Base-by-base conservation (phyloP, 768 basidiomycete genomes). In the Lactarius indigo region DNA sequence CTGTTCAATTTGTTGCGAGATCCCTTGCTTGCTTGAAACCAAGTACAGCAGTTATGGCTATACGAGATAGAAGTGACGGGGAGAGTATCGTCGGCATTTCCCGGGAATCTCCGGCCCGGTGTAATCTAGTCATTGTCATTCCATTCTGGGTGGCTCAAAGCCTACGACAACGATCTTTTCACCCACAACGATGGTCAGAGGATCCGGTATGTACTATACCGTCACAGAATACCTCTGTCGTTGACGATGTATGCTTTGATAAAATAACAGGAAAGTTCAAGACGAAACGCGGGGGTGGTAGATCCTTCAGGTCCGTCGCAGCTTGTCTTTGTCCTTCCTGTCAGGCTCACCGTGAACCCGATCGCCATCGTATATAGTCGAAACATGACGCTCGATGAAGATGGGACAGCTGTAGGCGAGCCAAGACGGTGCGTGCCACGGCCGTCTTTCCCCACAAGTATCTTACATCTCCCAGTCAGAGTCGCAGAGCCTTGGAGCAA, bases 241-340 rank as follows among this genome's bases (percentile, higher is more conserved):
- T 15, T 9, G 8, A 33, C 28, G 17, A 26, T 30, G 23, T 26
- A n/a, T n/a, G 18, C 5, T 9, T 39, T 35, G 28, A 64, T 65
- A 10, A 10, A 23, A 28, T 63, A 18, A 30, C 59, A 69, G 78
- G 80, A 66, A 81, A 81, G 70, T 79, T 76, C 75, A 81, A 81
- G 75, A 68, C 73, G 18, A 75, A 77, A 64, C 78, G 81, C 42
- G 80, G 80, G 26, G 80, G 81, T 52, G 81, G 81, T 13, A 75
- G 81, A 59, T 74, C 70, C 58, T 82, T 82, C 71, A 77, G 79
- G 68, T 75, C n/a, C 13, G 68, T 52, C 20, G 17, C n/a, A 37
- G 23, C 20, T 31, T 8, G 28, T 26, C 28, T 44, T 42, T 41
- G 15, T 13, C 66, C 65, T 59, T 35, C 42, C 31, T 33, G 59